Evolutionary conservation across 2,329 filamentous ascomycete genomes (phyloP), one percentile per base, ranked within the genome.

Genomic region (Calonectria montana): DNA sequence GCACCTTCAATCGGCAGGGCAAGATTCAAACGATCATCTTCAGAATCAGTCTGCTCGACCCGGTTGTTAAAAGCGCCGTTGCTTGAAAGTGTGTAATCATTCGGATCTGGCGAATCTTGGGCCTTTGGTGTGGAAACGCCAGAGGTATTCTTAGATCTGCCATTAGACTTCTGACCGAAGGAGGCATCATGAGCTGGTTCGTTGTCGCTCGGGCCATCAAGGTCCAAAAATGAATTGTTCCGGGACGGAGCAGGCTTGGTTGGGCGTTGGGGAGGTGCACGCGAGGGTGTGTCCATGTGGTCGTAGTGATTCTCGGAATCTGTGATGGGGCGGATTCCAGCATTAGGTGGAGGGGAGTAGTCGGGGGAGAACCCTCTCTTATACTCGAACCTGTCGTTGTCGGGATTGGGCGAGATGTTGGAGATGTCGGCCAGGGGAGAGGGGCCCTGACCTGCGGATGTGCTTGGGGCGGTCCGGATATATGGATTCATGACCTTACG

Each of bases 401-500:
- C 63, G 41, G 43, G 50, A 27, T 73, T 73, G 13, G 75, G 73
- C 4, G 76, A 76, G 25, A 80, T 71, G 27, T 79, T 80, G 55
- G 78, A 74, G 53, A 77, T 76, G 67, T 77, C 78, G 31, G 75
- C 53, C 68, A 79, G 39, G 5, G 78, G 78, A 27, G 78, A 79
- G 18, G 78, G 77, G 10, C 77, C 76, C 68, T 79, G 77, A n/a
- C 69, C 48, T n/a, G 62, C 79, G 2, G 80, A 75, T 10, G 79
- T 76, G 15, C 80, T 76, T 21, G 77, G 76, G 16, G 74, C 73
- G 37, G 77, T 80, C 66, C 83, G 84, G 23, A 98, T 85, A 81
- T 95, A 98, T 8, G 94, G 95, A 83, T 93, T 94, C 95, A 98
- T 97, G 65, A 94, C 94, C 83, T 94, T 91, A 71, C 94, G 91